Conservation (phyloP, 805 yeast species). For the Starmera quercuum region DNA sequence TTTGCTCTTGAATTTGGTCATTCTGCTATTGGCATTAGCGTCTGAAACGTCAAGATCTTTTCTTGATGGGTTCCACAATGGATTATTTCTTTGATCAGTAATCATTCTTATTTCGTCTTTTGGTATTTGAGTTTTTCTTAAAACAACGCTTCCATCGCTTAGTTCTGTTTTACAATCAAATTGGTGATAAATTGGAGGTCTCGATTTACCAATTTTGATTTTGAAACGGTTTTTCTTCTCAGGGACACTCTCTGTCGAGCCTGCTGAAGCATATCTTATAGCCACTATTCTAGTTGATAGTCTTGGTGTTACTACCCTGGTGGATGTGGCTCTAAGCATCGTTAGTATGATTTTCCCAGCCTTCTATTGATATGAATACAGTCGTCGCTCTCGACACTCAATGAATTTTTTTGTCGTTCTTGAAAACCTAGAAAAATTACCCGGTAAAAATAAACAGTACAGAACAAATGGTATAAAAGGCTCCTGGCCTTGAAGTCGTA, state of each 20-base stretch:
- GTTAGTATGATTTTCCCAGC: too few relatives aligned
- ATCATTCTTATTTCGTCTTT: constrained; percentile 79
- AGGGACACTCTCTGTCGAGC: neutral
- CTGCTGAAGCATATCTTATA: neutral
- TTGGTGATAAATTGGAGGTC: constrained; percentile 90
- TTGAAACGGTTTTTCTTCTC: constrained; percentile 33
- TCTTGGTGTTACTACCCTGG: too few relatives aligned
- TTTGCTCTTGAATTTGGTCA: constrained; percentile 66
- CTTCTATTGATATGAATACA: too few relatives aligned
- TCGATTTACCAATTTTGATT: constrained; percentile 72
- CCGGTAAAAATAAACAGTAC: too few relatives aligned
- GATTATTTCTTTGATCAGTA: constrained; percentile 80
- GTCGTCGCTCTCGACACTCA: too few relatives aligned
- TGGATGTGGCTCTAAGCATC: too few relatives aligned
- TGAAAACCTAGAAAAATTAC: too few relatives aligned
- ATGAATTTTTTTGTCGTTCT: too few relatives aligned
- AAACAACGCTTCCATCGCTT: constrained; percentile 88
- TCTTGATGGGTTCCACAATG: constrained; percentile 85
- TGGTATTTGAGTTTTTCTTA: constrained; percentile 81
- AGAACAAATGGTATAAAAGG: too few relatives aligned
- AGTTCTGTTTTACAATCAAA: constrained; percentile 86
- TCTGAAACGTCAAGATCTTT: constrained; percentile 68
- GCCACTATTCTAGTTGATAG: too few relatives aligned
- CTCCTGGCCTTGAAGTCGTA: too few relatives aligned
- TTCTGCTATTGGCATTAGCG: constrained; percentile 77